Evolutionary conservation across 2,329 filamentous ascomycete species (phyloP).

Genomic region (Talaromyces sp.): DNA sequence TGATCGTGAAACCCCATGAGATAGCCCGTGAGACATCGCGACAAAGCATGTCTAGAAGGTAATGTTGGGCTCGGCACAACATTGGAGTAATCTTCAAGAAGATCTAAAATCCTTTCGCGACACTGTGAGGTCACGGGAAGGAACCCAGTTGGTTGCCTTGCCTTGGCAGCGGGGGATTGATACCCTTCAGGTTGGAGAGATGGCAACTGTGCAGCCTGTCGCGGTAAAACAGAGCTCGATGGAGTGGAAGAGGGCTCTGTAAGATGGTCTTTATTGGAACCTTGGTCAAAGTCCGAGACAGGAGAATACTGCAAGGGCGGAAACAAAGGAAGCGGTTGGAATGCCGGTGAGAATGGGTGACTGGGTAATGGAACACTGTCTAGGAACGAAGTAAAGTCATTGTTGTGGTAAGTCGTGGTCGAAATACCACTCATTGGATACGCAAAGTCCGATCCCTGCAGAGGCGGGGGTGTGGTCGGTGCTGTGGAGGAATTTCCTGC

Average conservation of each 20-base stretch:
- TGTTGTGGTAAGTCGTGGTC: constrained; percentile 28
- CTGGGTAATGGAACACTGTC: constrained; percentile 38
- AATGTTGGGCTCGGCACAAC: constrained; percentile 31
- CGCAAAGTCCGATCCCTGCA: constrained; percentile 26
- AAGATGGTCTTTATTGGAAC: constrained; percentile 18
- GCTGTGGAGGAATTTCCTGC: constrained; percentile 17
- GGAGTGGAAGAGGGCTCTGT: constrained; percentile 23
- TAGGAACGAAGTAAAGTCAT: constrained; percentile 40
- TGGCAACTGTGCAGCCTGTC: constrained; percentile 36
- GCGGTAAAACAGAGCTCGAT: constrained; percentile 35
- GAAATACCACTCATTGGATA: constrained; percentile 19
- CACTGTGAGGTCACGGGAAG: constrained; percentile 36
- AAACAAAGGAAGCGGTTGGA: constrained; percentile 38
- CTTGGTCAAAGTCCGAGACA: constrained; percentile 29
- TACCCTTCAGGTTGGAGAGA: constrained; percentile 37
- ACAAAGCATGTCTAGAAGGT: constrained; percentile 37
- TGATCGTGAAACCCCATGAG: constrained; percentile 37
- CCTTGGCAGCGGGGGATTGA: constrained; percentile 23
- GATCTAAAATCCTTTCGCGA: constrained; percentile 29
- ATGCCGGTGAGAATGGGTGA: constrained; percentile 36
- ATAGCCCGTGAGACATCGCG: constrained; percentile 37
- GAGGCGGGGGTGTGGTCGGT: constrained; percentile 24
- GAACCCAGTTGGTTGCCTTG: constrained; percentile 31
- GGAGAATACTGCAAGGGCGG: constrained; percentile 30
- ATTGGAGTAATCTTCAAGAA: constrained; percentile 29